Percentiles rank a stretch among this genome's conserved stretches.
Evolutionary conservation across 108 stramenopile genomes (phyloP).

Genomic region (Nannochloropsis salina): DNA sequence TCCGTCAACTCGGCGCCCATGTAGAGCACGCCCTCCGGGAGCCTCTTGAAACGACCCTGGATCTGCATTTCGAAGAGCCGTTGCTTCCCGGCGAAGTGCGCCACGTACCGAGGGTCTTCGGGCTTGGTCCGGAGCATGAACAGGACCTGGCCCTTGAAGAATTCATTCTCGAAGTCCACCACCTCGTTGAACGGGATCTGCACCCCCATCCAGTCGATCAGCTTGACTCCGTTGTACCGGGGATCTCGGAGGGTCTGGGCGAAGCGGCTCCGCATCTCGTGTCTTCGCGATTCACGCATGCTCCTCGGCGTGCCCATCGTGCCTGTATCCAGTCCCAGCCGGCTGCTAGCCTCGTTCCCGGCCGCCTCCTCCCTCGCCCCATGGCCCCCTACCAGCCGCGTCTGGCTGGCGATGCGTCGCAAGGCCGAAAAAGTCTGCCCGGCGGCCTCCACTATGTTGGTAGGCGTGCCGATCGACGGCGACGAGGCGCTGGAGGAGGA

Average conservation of each 20-base stretch:
- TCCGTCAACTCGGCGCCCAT: constrained; percentile 73
- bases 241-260: background rate
- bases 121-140: constrained; percentile 68
- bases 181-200: constrained; percentile 29
- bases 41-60: constrained; percentile 71
- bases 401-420: constrained; percentile 8
- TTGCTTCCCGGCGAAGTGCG: constrained; percentile 65
- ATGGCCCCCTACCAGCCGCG: background rate
- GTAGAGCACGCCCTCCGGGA: constrained; percentile 62
- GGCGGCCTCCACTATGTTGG: background rate
- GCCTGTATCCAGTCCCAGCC: background rate
- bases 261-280: background rate
- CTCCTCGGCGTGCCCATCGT: background rate
- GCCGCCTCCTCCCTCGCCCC: background rate
- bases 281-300: background rate
- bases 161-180: constrained; percentile 61
- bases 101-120: constrained; percentile 61
- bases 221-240: constrained; percentile 10
- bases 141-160: constrained; percentile 69
- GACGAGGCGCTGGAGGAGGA: background rate
- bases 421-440: background rate
- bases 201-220: constrained; percentile 19
- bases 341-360: background rate
- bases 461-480: background rate
- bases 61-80: constrained; percentile 87